Evolutionary conservation across 2,329 filamentous ascomycete genomes (phyloP), one percentile per base, ranked within the genome.

Genomic region (Rosellinia necatrix): DNA sequence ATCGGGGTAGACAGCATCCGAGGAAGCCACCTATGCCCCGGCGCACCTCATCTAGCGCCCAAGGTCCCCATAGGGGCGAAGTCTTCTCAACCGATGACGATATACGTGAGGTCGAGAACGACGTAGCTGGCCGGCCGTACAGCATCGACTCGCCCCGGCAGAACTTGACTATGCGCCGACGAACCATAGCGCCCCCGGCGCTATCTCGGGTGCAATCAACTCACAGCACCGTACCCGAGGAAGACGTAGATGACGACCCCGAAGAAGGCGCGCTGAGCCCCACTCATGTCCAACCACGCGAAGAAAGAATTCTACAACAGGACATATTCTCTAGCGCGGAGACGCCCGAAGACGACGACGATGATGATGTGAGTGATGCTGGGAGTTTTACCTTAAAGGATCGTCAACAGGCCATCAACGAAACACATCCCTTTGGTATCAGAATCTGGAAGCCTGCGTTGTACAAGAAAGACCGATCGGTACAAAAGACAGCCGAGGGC

Each of bases 331-430:
- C 66, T 4, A 61, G 54, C 22, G n/a, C 44, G 6, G 65, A 35
- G n/a, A 58, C 76, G 61, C 71, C 74, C 30, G 81, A 81, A 13
- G 79, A 79, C 17, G 74, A 77, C 17, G 74, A 77, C 9, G 82
- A 83, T 42, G 85, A 88, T 56, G 86, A 89, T 56, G 69, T 92
- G 48, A 97, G 93, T 72, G 94, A 97, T 66, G 90, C 94, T 1
- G 94, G 97, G 75, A 97, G 93, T 76, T 99, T 99, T 72, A 99
- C 94, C 0, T 82, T 99, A 66, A 96, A 96, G 73, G 94, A 99
- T 73, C 86, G 94, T 53, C 94, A 99, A 75, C 87, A 96, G 71
- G 94, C 94, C 63, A 99, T 99, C 79, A 99, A 99, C 75, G 89
- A 96, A 72, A 99, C 94, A 0, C 94, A 99, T 79, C 94, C 94